Conservation (phyloP, 1,284 basidiomycete species). For the Singerocomus inundabilis region DNA sequence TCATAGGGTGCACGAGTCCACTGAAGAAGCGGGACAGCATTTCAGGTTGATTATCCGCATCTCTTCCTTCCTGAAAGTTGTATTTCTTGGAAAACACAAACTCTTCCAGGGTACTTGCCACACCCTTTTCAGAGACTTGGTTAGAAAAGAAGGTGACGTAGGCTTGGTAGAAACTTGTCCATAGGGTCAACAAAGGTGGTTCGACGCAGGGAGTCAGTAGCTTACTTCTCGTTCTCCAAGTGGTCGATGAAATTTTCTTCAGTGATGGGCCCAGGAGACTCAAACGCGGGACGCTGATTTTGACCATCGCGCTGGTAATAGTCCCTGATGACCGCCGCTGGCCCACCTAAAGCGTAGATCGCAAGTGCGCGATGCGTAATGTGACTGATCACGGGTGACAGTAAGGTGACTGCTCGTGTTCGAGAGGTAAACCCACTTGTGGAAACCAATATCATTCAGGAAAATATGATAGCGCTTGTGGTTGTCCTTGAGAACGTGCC, state of each 20-base stretch:
- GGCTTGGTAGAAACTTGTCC: slow-evolving; percentile 51
- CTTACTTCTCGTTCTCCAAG: slow-evolving; percentile 42
- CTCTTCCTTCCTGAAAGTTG: slow-evolving; percentile 39
- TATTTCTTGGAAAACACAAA: slow-evolving; percentile 55
- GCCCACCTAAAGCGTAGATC: slow-evolving; percentile 42
- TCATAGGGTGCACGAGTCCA: slow-evolving; percentile 28
- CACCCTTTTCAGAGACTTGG: slow-evolving; percentile 43
- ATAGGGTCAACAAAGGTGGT: neutral
- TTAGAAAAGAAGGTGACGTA: slow-evolving; percentile 59
- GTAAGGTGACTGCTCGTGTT: too few species aligned
- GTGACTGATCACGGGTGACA: slow-evolving; percentile 33
- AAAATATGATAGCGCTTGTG: slow-evolving; percentile 28
- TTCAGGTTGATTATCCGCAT: slow-evolving; percentile 20
- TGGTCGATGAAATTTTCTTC: slow-evolving; percentile 43
- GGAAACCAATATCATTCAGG: slow-evolving; percentile 24
- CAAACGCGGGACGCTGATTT: slow-evolving; percentile 34
- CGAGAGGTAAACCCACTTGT: slow-evolving; percentile 21
- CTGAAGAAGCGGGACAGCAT: slow-evolving; percentile 29
- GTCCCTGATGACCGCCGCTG: slow-evolving; percentile 34
- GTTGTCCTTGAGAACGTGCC: slow-evolving; percentile 29
- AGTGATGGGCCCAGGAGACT: slow-evolving; percentile 39
- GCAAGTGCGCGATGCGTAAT: slow-evolving; percentile 44
- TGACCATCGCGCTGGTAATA: slow-evolving; percentile 37
- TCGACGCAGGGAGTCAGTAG: neutral
- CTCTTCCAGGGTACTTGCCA: slow-evolving; percentile 46